These are phyloP conservation scores for Seiridium cupressi DNA, from an alignment of 2,329 filamentous ascomycete species.

Conservation along the genomic window DNA sequence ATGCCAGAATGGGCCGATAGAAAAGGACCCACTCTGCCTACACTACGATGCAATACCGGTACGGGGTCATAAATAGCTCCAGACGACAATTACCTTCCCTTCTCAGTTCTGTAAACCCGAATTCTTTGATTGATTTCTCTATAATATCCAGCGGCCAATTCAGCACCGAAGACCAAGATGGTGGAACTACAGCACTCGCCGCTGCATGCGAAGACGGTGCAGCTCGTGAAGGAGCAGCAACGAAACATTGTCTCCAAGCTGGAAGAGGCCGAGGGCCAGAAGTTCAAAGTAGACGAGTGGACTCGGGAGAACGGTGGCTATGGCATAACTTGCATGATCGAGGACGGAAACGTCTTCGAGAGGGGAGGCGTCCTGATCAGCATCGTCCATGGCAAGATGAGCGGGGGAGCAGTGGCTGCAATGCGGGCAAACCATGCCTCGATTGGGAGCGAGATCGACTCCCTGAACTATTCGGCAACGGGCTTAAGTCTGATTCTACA, in stretches of 20 bases:
- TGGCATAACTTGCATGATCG: constrained; percentile 92
- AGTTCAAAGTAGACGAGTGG: constrained; percentile 86
- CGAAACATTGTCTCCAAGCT: constrained; percentile 80
- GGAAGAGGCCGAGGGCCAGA: constrained; percentile 77
- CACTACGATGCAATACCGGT: too few relatives aligned
- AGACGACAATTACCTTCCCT: too few relatives aligned
- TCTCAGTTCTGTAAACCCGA: too few relatives aligned
- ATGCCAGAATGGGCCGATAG: too few relatives aligned
- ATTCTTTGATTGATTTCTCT: too few relatives aligned
- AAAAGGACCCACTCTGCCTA: too few relatives aligned
- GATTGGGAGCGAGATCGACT: constrained; percentile 62
- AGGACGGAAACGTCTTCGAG: constrained; percentile 96
- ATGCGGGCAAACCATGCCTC: constrained; percentile 96
- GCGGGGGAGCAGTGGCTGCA: constrained; percentile 74
- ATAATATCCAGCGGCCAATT: too few relatives aligned
- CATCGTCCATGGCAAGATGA: constrained; percentile 89
- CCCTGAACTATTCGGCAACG: constrained; percentile 88
- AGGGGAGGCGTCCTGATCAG: constrained; percentile 95
- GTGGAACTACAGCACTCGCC: constrained; percentile 60
- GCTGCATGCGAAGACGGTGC: constrained; percentile 97
- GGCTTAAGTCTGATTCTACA: constrained; percentile 92
- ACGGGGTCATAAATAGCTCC: too few relatives aligned
- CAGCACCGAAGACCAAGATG: not conserved
- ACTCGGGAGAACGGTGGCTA: constrained; percentile 83
- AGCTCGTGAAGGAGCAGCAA: constrained; percentile 91